Conservation (phyloP, 352 stramenopile species). For the Globisporangium camurandrum region DNA sequence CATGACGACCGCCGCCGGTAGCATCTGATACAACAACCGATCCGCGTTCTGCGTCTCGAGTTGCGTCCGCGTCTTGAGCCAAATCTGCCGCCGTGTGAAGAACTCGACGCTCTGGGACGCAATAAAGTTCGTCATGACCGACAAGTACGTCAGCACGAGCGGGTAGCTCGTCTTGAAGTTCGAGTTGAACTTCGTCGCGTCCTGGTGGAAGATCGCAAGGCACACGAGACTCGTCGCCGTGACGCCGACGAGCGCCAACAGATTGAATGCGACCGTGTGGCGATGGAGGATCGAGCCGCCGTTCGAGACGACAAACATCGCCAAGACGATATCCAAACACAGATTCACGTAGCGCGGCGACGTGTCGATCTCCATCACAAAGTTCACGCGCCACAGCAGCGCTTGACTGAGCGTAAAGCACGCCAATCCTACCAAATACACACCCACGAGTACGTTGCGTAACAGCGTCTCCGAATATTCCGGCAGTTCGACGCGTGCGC, state of each 20-base stretch:
- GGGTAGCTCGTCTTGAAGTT: constrained; percentile 80
- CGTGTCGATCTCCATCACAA: constrained; percentile 42
- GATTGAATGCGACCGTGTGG: constrained; percentile 57
- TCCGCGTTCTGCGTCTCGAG: constrained; percentile 82
- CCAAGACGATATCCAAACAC: constrained; percentile 68
- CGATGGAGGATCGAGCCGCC: constrained; percentile 71
- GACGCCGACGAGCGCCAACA: constrained; percentile 42
- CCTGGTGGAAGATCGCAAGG: constrained; percentile 43
- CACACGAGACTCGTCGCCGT: constrained; percentile 30
- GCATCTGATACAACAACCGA: constrained; percentile 81
- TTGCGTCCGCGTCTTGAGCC: constrained; percentile 78
- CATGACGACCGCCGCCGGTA: constrained; percentile 77
- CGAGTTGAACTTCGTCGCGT: constrained; percentile 47
- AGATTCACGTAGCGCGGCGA: constrained; percentile 68
- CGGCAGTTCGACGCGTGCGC: constrained; percentile 35
- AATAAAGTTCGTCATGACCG: constrained; percentile 71
- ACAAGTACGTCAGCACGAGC: constrained; percentile 75
- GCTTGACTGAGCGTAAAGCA: constrained; percentile 40
- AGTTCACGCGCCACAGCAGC: constrained; percentile 57
- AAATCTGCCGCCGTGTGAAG: constrained; percentile 77
- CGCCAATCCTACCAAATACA: constrained; percentile 53
- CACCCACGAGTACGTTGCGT: constrained; percentile 46
- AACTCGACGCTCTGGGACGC: constrained; percentile 76
- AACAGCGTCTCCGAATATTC: constrained; percentile 56
- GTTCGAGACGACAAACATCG: constrained; percentile 83